phyloP scores from a whole-genome alignment of 2,329 filamentous ascomycete species.

The Ophiosphaerella herpotricha region DNA sequence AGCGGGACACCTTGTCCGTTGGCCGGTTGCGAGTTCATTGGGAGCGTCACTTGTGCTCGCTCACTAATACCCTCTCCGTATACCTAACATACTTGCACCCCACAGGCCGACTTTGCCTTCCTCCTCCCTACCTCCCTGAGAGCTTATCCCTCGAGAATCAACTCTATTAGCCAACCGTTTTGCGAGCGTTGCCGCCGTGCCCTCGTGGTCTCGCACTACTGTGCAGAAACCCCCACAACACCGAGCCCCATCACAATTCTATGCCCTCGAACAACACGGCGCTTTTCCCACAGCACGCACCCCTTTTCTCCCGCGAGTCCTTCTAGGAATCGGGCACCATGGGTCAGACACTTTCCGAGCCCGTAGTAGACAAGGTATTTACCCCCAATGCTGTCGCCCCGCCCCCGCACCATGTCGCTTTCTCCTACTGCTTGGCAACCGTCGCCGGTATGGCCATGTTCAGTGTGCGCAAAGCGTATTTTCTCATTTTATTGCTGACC shows the following conservation, averaged over 20 bases:
- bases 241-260: constrained; percentile 36
- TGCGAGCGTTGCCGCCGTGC: neutral
- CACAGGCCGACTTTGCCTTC: neutral
- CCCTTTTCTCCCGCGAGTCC: constrained; percentile 27
- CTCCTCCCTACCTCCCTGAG: neutral
- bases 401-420: constrained; percentile 33
- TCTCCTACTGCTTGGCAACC: no score
- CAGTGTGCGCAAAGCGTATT: no score
- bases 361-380: constrained; percentile 97
- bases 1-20: neutral
- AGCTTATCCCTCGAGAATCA: neutral
- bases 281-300: constrained; percentile 25
- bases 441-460: no score
- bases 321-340: constrained; percentile 58
- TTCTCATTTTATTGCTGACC: constrained; percentile 3
- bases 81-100: neutral
- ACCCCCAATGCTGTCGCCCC: constrained; percentile 27
- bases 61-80: neutral
- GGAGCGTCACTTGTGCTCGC: neutral
- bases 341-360: constrained; percentile 99
- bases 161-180: neutral
- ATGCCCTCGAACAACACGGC: constrained; percentile 33
- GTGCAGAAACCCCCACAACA: constrained; percentile 26
- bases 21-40: neutral
- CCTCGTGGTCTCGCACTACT: constrained; percentile 4